Percentiles rank a stretch among this genome's conserved stretches.
Conservation (phyloP, 441 rosid genomes). For the Cnidoscolus chayamansa region DNA sequence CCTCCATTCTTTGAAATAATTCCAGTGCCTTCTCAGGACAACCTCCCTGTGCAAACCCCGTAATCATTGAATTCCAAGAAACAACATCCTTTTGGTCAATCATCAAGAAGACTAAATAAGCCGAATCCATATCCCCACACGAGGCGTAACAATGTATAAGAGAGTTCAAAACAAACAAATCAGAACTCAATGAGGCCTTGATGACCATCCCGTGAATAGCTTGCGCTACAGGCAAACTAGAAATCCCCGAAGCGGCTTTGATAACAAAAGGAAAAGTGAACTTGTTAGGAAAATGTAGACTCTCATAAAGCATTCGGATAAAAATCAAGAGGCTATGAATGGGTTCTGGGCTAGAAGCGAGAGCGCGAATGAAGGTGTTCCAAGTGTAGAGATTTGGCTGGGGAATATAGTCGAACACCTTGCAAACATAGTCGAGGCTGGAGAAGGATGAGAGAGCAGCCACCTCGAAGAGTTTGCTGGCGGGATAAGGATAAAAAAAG, state of each 20-base stretch:
- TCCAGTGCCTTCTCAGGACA: conserved; percentile 49
- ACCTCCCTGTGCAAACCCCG: conserved; percentile 50
- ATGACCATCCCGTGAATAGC: conserved; percentile 60
- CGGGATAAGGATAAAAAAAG: conserved; percentile 40
- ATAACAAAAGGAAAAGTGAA: conserved; percentile 65
- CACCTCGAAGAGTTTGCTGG: conserved; percentile 51
- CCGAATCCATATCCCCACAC: conserved; percentile 51
- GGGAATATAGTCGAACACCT: conserved; percentile 69
- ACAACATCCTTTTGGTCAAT: conserved; percentile 52
- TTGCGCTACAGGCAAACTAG: conserved; percentile 34
- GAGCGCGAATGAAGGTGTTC: conserved; percentile 65
- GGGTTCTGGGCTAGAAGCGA: conserved; percentile 55
- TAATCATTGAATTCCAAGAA: conserved; percentile 72
- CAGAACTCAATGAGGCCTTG: conserved; percentile 42
- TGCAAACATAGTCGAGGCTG: conserved; percentile 55
- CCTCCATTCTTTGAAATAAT: conserved; percentile 45
- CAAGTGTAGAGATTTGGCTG: conserved; percentile 59
- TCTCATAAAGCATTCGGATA: conserved; percentile 42
- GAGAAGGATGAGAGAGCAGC: conserved; percentile 39
- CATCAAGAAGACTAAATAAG: conserved; percentile 46
- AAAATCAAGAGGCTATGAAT: conserved; percentile 39
- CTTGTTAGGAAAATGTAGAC: conserved; percentile 44
- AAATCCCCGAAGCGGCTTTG: conserved; percentile 49
- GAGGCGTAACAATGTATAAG: conserved; percentile 53
- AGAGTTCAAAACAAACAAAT: conserved; percentile 53